phyloP scores from a whole-genome alignment of 306 rosid genomes.

The Leucaena leucocephala region DNA sequence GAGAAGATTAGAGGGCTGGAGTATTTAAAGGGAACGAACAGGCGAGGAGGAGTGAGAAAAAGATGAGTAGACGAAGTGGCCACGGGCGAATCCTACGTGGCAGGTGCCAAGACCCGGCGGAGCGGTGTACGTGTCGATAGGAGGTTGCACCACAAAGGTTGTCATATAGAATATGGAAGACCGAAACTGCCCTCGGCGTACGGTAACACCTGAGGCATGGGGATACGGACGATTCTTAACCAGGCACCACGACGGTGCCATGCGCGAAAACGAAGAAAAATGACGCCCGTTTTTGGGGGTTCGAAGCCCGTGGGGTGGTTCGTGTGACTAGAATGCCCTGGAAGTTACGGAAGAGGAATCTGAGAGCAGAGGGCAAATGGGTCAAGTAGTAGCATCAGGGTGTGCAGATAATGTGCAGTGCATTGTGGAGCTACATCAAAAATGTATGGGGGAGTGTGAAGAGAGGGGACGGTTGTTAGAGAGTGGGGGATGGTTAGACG shows the following conservation, averaged over 20 bases:
- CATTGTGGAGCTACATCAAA: neutral
- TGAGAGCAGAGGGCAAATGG: conserved; percentile 25
- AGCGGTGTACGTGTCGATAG: conserved; percentile 29
- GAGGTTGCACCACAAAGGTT: neutral
- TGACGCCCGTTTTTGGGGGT: neutral
- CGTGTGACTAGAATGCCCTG: conserved; percentile 38
- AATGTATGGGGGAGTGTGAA: neutral
- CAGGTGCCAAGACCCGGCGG: neutral
- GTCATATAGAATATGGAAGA: neutral
- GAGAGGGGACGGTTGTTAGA: conserved; percentile 27
- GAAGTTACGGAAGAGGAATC: neutral
- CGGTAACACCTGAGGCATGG: neutral
- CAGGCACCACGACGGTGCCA: conserved; percentile 26
- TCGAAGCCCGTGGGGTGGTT: neutral
- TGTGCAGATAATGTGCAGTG: neutral
- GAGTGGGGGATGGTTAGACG: neutral
- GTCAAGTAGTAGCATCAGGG: neutral
- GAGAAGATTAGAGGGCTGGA: neutral
- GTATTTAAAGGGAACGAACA: conserved; percentile 27
- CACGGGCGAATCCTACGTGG: conserved; percentile 59
- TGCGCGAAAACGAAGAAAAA: conserved; percentile 22
- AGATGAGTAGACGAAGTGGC: conserved; percentile 37
- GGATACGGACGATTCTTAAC: conserved; percentile 3
- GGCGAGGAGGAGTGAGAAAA: neutral
- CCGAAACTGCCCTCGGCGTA: conserved; percentile 32